Percentiles rank a stretch among this genome's conserved stretches.
phyloP scores from a whole-genome alignment of 805 yeast species.

The Kuraishia piskuri region DNA sequence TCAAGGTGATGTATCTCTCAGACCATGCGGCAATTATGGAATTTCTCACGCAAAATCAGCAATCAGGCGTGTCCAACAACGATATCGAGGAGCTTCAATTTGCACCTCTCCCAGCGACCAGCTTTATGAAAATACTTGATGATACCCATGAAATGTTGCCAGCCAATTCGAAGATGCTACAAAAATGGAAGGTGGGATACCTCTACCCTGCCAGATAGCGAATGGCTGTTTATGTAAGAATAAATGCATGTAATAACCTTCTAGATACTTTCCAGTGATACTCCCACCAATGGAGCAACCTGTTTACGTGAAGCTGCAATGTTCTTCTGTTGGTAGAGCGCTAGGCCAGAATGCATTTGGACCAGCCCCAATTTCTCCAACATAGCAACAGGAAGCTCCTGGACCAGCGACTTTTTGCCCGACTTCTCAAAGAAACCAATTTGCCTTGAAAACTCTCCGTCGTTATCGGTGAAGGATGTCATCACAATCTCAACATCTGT shows the following conservation, averaged over 20 bases:
- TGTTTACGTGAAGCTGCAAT: conserved; percentile 72
- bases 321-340: conserved; percentile 38
- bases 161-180: conserved; percentile 8
- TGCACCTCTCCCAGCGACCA: conserved; percentile 22
- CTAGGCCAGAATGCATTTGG: conserved; percentile 3
- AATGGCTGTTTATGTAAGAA: too few relatives aligned
- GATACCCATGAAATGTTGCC: conserved; percentile 28
- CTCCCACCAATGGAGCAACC: conserved; percentile 57
- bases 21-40: conserved; percentile 18
- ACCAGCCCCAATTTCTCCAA: conserved; percentile 18
- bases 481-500: conserved; percentile 37
- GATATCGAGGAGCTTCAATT: conserved; percentile 31
- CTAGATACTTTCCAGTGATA: not conserved
- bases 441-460: conserved; percentile 32
- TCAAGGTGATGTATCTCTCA: conserved; percentile 37
- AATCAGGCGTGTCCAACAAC: conserved; percentile 11
- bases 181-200: conserved; percentile 22
- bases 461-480: conserved; percentile 30
- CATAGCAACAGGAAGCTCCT: conserved; percentile 9
- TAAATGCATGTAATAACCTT: not conserved
- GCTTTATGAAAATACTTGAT: conserved; percentile 20
- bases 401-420: conserved; percentile 7
- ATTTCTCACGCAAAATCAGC: conserved; percentile 14
- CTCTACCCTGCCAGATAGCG: conserved; percentile 11
- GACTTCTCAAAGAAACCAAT: conserved; percentile 21